phyloP scores from a whole-genome alignment of 441 rosid genomes.

The Corymbia citriodora region DNA sequence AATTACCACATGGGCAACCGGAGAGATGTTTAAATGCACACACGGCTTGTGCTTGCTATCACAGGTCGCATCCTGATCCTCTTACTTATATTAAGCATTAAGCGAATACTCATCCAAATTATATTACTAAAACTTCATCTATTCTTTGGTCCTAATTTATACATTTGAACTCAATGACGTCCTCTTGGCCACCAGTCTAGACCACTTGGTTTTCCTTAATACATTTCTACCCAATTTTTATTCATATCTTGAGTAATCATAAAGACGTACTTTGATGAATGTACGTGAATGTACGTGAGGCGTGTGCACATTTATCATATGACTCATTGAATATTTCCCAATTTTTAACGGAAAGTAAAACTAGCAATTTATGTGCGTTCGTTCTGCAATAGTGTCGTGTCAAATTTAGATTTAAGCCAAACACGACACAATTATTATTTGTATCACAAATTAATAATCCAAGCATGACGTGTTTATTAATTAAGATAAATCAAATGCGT shows the following conservation, averaged over 20 bases:
- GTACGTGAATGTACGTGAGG: background rate
- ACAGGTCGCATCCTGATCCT: background rate
- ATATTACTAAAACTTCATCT: background rate
- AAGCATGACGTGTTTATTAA: background rate
- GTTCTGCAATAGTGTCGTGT: background rate
- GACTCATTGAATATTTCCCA: background rate
- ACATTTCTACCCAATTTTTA: background rate
- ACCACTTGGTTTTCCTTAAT: background rate
- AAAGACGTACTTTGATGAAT: background rate
- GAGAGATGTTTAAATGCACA: background rate
- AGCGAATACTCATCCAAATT: background rate
- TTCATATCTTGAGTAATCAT: background rate
- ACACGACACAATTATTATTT: background rate
- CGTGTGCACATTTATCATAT: background rate
- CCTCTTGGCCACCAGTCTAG: background rate
- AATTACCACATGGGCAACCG: background rate
- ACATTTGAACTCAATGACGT: background rate
- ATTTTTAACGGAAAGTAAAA: background rate
- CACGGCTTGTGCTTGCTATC: background rate
- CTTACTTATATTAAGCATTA: background rate
- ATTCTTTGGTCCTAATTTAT: background rate
- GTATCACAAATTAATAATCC: no score
- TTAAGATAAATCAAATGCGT: background rate
- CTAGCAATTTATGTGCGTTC: background rate
- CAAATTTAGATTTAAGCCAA: background rate